Evolutionary conservation across 257 asterid genomes (phyloP), one percentile per base, ranked within the genome.

Genomic region (Mitragyna speciosa): DNA sequence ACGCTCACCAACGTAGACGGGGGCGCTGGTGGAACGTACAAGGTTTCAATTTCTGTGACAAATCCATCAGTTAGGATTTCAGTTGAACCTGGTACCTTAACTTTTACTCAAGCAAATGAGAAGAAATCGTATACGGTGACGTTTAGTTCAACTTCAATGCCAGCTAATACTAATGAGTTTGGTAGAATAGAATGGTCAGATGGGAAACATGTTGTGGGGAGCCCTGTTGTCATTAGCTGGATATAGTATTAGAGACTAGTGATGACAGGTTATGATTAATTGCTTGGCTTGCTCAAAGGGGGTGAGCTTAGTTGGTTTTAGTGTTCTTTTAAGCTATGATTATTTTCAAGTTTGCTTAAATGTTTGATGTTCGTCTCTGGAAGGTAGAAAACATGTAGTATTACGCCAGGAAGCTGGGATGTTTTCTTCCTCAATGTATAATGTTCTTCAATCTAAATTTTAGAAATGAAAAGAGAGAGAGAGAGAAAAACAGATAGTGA

Each of bases 171-270:
- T 2, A 88, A 88, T 49, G 88, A 72, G 26, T 93, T 94, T 31
- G 98, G 97, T 4, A 84, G 93, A 70, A 91, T 96, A 41, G 97
- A 89, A 79, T 96, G 99, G 99, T 87, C 97, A 0, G 96, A 93
- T 79, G 98, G 95, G 87, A 92, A 89, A 77, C 97, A 85, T 56
- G 89, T 87, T 5, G 98, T 96, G 54, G 94, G 90, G 70, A 96
- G 98, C 84, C 96, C 98, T 0, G 89, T 96, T 41, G 97, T 95
- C 6, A 36, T 96, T 72, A 89, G 93, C 85, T 90, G 97, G 98
- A 72, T 75, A 19, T 93, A 84, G 72, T 78, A 0, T 2, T 5
- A 24, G 24, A 4, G n/a, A 24, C 28, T 14, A 24, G 20, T 16
- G 12, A 41, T 56, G 36, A 45, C 36, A 5, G 58, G 30, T 65